phyloP scores from a whole-genome alignment of 2,329 filamentous ascomycete genomes.

The Xylariaceae sp. region DNA sequence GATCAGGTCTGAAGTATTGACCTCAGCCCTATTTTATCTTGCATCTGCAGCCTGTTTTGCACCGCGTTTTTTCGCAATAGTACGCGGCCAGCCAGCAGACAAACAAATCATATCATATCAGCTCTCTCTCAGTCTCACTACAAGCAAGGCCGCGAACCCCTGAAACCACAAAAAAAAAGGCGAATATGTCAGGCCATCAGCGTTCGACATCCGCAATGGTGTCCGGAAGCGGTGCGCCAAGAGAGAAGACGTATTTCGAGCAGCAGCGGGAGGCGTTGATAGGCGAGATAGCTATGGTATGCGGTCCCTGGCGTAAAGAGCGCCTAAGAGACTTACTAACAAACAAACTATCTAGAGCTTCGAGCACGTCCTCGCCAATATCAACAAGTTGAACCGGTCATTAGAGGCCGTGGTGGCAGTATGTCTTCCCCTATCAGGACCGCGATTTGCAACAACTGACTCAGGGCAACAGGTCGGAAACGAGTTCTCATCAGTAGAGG shows the following conservation, averaged over 20 bases:
- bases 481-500: constrained; percentile 95
- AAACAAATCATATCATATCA: too few relatives aligned
- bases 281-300: constrained; percentile 67
- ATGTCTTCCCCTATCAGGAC: constrained; percentile 26
- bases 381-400: constrained; percentile 91
- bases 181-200: not conserved
- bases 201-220: constrained; percentile 23
- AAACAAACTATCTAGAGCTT: constrained; percentile 51
- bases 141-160: too few relatives aligned
- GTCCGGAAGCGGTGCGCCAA: constrained; percentile 19
- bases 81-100: too few relatives aligned
- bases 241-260: constrained; percentile 66
- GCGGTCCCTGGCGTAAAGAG: constrained; percentile 14
- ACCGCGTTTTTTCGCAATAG: too few relatives aligned
- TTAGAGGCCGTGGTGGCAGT: constrained; percentile 88
- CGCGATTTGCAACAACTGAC: not conserved
- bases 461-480: constrained; percentile 68
- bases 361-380: constrained; percentile 89
- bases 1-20: too few relatives aligned
- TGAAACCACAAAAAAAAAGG: too few relatives aligned
- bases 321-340: constrained; percentile 1
- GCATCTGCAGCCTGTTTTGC: too few relatives aligned
- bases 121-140: too few relatives aligned
- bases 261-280: constrained; percentile 70
- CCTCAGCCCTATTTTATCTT: too few relatives aligned